Evolutionary conservation across 2,329 filamentous ascomycete genomes (phyloP).

Genomic region (Xylaria arbuscula): DNA sequence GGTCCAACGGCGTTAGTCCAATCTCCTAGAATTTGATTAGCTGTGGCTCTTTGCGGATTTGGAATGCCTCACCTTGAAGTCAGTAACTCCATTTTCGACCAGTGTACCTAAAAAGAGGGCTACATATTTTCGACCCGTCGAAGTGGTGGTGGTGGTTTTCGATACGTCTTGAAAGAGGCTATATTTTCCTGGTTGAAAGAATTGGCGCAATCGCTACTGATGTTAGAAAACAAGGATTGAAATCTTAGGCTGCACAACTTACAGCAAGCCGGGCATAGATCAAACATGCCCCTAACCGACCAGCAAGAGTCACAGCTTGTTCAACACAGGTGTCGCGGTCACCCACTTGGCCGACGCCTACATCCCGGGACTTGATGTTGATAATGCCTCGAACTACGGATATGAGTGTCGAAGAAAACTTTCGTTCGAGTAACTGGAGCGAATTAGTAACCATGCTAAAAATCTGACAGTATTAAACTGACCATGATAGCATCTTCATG

Average conservation of each 20-base stretch:
- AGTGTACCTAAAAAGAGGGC: slow-evolving; percentile 64
- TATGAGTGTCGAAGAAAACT: slow-evolving; percentile 60
- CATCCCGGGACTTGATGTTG: slow-evolving; percentile 44
- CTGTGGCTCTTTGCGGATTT: slow-evolving; percentile 9
- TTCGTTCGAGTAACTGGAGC: slow-evolving; percentile 59
- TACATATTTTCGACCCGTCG: slow-evolving; percentile 58
- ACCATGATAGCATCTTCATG: slow-evolving; percentile 62
- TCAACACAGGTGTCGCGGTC: slow-evolving; percentile 55
- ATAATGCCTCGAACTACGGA: slow-evolving; percentile 58
- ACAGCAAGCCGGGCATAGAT: slow-evolving; percentile 58
- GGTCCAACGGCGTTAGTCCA: slow-evolving; percentile 58
- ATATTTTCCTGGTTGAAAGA: slow-evolving; percentile 62
- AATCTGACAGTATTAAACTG: slow-evolving; percentile 28
- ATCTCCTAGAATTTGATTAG: slow-evolving; percentile 51
- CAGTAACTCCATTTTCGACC: slow-evolving; percentile 58
- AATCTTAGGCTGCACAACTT: slow-evolving; percentile 40
- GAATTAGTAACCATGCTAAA: slow-evolving; percentile 26
- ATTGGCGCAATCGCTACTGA: slow-evolving; percentile 55
- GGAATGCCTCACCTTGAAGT: slow-evolving; percentile 54
- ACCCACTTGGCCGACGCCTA: slow-evolving; percentile 40
- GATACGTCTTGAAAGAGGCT: slow-evolving; percentile 60
- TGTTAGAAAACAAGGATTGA: slow-evolving; percentile 39
- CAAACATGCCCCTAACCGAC: slow-evolving; percentile 59
- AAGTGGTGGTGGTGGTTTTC: slow-evolving; percentile 54
- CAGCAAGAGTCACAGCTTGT: slow-evolving; percentile 58